Percentiles rank a stretch among this genome's conserved stretches.
Conservation (phyloP, 345 rosid genomes). For the Populus deltoides region DNA sequence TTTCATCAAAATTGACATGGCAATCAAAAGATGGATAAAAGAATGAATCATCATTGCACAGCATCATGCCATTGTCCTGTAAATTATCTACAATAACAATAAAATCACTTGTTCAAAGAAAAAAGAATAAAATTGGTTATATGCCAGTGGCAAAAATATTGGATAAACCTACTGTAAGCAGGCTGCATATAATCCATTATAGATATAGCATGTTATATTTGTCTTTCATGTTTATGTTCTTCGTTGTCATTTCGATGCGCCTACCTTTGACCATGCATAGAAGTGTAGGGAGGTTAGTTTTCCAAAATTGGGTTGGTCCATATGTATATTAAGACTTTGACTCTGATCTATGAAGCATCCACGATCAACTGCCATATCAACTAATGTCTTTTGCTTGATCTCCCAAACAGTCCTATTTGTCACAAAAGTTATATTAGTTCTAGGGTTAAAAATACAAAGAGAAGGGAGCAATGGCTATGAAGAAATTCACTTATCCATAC, state of each 20-base stretch:
- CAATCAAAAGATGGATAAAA: background rate
- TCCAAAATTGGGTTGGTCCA: constrained; percentile 82
- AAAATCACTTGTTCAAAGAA: background rate
- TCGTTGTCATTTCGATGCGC: background rate
- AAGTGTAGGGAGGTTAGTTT: constrained; percentile 82
- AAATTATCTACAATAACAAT: background rate
- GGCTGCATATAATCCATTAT: background rate
- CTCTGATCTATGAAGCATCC: constrained; percentile 95
- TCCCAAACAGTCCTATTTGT: constrained; percentile 86
- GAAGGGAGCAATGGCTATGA: background rate
- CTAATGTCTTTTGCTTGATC: constrained; percentile 84
- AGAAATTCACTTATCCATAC: constrained; percentile 31
- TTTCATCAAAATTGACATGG: background rate
- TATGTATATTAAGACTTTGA: constrained; percentile 88
- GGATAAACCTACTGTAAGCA: background rate
- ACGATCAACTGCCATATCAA: constrained; percentile 89
- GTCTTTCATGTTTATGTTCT: background rate
- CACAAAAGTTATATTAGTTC: constrained; percentile 1
- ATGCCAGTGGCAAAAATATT: background rate
- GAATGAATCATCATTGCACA: background rate
- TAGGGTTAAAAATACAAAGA: background rate
- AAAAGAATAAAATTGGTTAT: background rate
- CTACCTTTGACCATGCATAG: constrained; percentile 83
- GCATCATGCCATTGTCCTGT: background rate
- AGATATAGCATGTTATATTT: background rate